Percentiles rank a stretch among this genome's conserved stretches.
phyloP scores from a whole-genome alignment of 2,329 filamentous ascomycete genomes.

The Grosmannia penicillata region DNA sequence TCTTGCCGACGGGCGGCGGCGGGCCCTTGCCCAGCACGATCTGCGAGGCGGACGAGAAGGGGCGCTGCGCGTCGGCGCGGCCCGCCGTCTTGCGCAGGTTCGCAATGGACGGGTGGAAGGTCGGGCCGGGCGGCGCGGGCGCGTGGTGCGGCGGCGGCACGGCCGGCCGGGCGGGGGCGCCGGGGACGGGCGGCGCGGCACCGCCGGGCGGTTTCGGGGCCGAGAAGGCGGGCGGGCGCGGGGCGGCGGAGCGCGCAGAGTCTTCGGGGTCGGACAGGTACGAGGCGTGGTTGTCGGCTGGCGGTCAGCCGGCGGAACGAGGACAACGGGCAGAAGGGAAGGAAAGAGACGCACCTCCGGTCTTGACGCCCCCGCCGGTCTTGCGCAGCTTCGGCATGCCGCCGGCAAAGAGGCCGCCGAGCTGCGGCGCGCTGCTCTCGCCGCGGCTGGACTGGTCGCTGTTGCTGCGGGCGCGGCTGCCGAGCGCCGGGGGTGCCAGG shows the following conservation, averaged over 20 bases:
- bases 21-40: constrained; percentile 40
- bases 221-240: constrained; percentile 34
- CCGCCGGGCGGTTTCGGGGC: constrained; percentile 46
- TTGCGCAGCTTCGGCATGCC: constrained; percentile 94
- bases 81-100: constrained; percentile 42
- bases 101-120: constrained; percentile 38
- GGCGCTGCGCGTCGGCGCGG: constrained; percentile 33
- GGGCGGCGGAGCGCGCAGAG: constrained; percentile 36
- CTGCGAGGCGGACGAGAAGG: constrained; percentile 44
- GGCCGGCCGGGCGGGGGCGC: constrained; percentile 25
- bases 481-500: constrained; percentile 57
- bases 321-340: background rate
- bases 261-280: constrained; percentile 69
- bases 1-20: constrained; percentile 66
- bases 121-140: constrained; percentile 3
- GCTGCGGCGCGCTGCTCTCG: constrained; percentile 47
- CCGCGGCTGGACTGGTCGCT: constrained; percentile 52
- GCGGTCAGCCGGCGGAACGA: background rate
- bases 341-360: constrained; percentile 35
- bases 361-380: constrained; percentile 65
- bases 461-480: constrained; percentile 64
- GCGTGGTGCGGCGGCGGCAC: background rate
- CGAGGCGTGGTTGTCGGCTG: constrained; percentile 52
- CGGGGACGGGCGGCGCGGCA: constrained; percentile 44
- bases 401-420: constrained; percentile 78